Percentiles rank a stretch among this genome's conserved stretches.
Evolutionary conservation across 2,329 filamentous ascomycete species (phyloP).

Genomic region (Cryphonectria carpinicola): DNA sequence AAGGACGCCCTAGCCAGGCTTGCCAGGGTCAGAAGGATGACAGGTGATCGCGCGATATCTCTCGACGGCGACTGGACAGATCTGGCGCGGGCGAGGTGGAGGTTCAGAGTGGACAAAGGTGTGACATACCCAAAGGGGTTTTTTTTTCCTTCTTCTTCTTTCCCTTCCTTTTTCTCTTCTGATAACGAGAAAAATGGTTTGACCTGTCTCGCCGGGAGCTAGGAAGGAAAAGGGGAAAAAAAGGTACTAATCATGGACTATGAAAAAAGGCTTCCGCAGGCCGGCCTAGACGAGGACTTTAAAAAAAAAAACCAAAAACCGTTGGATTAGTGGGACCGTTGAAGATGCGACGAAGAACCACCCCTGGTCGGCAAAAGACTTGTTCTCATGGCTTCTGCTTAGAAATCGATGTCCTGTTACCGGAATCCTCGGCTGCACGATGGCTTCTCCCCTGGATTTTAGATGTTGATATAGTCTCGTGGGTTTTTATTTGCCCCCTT

Average conservation of each 20-base stretch:
- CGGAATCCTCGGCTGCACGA: background rate
- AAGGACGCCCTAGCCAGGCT: slow-evolving; percentile 14
- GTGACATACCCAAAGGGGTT: background rate
- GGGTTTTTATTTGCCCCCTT: background rate
- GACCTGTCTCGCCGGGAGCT: background rate
- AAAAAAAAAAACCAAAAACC: background rate
- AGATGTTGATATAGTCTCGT: background rate
- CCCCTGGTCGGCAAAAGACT: background rate
- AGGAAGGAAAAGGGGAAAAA: background rate
- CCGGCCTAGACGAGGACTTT: background rate
- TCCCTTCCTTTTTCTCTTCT: too few relatives aligned
- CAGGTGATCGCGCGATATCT: slow-evolving; percentile 28
- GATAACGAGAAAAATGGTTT: slow-evolving; percentile 3
- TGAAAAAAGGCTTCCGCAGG: background rate
- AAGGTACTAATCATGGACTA: background rate
- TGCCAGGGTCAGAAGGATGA: slow-evolving; percentile 13
- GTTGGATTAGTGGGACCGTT: slow-evolving; percentile 6
- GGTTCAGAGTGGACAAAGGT: background rate
- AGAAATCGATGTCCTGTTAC: slow-evolving; percentile 5
- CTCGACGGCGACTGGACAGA: slow-evolving; percentile 25
- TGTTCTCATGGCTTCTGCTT: slow-evolving; percentile 7
- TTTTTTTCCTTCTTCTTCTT: background rate
- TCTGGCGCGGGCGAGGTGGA: slow-evolving; percentile 19
- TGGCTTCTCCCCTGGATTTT: too few relatives aligned
- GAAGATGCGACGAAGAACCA: background rate